Conservation (phyloP, 768 basidiomycete species). For the Lentinula edodes region DNA sequence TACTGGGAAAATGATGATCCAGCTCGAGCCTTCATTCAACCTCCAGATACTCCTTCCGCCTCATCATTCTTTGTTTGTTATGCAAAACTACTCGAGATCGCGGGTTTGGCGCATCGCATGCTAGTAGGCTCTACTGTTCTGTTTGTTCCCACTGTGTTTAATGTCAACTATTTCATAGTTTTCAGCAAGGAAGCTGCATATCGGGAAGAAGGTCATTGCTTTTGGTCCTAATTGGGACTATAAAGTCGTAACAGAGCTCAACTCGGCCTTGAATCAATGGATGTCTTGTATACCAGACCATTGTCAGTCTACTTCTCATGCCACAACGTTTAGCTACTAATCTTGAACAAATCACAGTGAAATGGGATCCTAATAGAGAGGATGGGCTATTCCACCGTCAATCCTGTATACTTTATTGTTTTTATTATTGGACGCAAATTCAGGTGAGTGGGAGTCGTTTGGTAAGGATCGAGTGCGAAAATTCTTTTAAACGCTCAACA, state of each 20-base stretch:
- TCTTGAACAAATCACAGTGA: conserved; percentile 12
- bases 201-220: neutral
- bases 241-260: neutral
- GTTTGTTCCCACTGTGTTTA: too few species aligned
- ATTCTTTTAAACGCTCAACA: neutral
- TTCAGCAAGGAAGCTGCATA: neutral
- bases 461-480: too few species aligned
- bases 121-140: neutral
- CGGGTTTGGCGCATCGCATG: neutral
- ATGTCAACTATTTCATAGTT: neutral
- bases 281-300: conserved; percentile 45
- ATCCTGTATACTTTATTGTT: conserved; percentile 24
- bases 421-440: conserved; percentile 26
- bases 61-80: conserved; percentile 1
- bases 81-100: neutral
- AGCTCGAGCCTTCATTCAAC: conserved; percentile 5
- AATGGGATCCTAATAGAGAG: conserved; percentile 32
- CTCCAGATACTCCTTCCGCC: conserved; percentile 2
- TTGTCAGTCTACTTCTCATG: conserved; percentile 15
- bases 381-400: conserved; percentile 22
- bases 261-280: conserved; percentile 55
- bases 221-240: neutral
- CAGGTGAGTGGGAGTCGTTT: neutral
- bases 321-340: neutral
- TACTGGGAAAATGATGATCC: conserved; percentile 13